Evolutionary conservation across 805 yeast genomes (phyloP), one percentile per base, ranked within the genome.

Genomic region (Candida corydali): DNA sequence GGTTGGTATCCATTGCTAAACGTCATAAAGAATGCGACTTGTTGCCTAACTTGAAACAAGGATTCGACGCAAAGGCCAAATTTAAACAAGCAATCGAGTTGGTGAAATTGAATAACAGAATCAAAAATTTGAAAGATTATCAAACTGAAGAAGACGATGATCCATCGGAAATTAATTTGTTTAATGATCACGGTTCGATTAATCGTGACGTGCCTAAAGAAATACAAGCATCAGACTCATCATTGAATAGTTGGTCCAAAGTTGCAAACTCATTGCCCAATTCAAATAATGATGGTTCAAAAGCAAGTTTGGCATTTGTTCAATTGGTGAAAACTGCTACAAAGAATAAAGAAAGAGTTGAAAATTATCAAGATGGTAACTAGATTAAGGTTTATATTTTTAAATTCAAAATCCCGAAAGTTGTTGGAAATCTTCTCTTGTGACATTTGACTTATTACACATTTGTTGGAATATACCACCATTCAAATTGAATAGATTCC

Each of bases 71-170:
- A 22, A 86, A 85, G 54, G 72, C 75, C 51, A 88, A 84, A 60
- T 80, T 93, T 65, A 78, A 81, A 51, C 85, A 82, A 49, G 97
- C 93, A 26, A 82, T 86, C 49, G 93, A 87, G 56, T 69, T 86
- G 53, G 89, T 91, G 36, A 79, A 78, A 49, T 75, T 91, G 61
- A 78, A 83, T 51, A 88, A 88, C 60, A 76, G 85, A 56, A 79
- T 91, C 57, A 69, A 75, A 51, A 80, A 81, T 47, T 73, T 91
- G 54, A 78, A 82, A 61, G 69, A 70, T 39, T 50, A 78, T 47
- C 84, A 75, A 51, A 71, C 69, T 33, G 78, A 71, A 23, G 77
- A 70, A 22, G 85, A 76, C 48, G 79, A 68, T 41, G 78, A 70
- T 39, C 69, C 75, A 3, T 51, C 50, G 28, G 78, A 73, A 46